These are phyloP conservation scores for Lichina pygmaea DNA, from an alignment of 495 filamentous ascomycete genomes.

Conservation along the genomic window DNA sequence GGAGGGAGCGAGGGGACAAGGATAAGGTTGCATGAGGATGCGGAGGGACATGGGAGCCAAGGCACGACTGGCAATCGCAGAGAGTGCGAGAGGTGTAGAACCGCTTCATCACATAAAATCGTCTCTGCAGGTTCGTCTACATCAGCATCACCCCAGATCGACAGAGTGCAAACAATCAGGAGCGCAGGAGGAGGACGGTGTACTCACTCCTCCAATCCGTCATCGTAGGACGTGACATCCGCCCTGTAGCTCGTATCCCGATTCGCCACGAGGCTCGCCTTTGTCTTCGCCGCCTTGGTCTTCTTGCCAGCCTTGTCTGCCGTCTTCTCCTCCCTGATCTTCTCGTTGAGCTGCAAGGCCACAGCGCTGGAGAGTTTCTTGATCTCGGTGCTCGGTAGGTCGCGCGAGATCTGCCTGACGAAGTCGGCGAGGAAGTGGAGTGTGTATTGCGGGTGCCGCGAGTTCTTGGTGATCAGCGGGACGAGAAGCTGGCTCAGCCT, in stretches of 20 bases:
- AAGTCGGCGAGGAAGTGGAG: slow-evolving; percentile 71
- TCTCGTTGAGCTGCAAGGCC: slow-evolving; percentile 79
- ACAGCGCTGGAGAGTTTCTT: slow-evolving; percentile 77
- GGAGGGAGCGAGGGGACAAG: no score
- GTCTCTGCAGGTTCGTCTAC: neutral
- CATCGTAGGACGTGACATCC: slow-evolving; percentile 50
- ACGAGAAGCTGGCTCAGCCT: slow-evolving; percentile 44
- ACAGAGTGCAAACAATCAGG: neutral
- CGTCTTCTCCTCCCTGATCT: slow-evolving; percentile 94
- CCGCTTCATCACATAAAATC: neutral
- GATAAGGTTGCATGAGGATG: no score
- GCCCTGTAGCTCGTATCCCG: slow-evolving; percentile 31
- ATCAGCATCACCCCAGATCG: neutral
- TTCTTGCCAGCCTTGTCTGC: slow-evolving; percentile 92
- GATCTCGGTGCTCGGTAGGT: slow-evolving; percentile 69
- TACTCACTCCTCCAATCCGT: slow-evolving; percentile 51
- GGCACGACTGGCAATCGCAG: no score
- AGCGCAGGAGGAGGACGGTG: neutral
- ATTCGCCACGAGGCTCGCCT: slow-evolving; percentile 49
- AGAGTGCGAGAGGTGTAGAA: no score
- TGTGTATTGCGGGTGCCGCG: slow-evolving; percentile 73
- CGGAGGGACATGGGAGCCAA: no score
- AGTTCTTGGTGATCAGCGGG: slow-evolving; percentile 42
- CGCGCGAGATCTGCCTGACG: slow-evolving; percentile 60
- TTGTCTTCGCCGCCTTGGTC: slow-evolving; percentile 81